Conservation (phyloP, 495 filamentous ascomycete genomes). For the Lindgomyces ingoldianus region DNA sequence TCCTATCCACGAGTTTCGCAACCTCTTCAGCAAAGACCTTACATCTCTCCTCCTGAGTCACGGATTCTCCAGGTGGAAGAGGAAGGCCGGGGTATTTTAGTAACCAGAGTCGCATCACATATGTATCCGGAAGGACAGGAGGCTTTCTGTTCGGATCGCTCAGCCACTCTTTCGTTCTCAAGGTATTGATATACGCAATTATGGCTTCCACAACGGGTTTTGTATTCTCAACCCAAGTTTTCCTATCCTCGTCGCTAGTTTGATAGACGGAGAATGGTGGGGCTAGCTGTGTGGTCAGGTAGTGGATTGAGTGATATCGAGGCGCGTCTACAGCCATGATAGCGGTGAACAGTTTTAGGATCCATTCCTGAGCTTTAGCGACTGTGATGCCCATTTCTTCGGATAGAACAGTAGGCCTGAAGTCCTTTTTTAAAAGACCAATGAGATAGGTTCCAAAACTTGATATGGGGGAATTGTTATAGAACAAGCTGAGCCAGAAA, state of each 20-base stretch:
- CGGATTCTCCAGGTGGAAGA: neutral
- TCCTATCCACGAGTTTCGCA: neutral
- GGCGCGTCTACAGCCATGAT: neutral
- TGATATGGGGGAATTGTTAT: neutral
- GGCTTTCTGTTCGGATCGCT: conserved; percentile 18
- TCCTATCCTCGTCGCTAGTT: neutral
- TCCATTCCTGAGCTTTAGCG: neutral
- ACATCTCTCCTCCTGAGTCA: conserved; percentile 11
- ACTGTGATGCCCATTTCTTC: neutral
- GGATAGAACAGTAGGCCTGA: neutral
- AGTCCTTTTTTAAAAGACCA: neutral
- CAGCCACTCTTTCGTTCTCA: conserved; percentile 31
- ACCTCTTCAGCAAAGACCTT: conserved; percentile 20
- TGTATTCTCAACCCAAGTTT: neutral
- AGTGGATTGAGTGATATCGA: neutral
- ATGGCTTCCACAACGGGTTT: conserved; percentile 33
- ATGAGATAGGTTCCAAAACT: neutral
- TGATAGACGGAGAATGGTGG: neutral
- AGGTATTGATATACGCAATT: conserved; percentile 15
- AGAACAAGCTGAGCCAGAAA: conserved; percentile 7
- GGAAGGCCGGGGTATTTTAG: conserved; percentile 36
- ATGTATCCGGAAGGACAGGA: conserved; percentile 37
- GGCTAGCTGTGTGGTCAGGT: neutral
- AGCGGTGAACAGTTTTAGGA: neutral
- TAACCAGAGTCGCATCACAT: conserved; percentile 36